These are phyloP conservation scores for Globisporangium carolinianum DNA, from an alignment of 352 stramenopile genomes.

Conservation along the genomic window DNA sequence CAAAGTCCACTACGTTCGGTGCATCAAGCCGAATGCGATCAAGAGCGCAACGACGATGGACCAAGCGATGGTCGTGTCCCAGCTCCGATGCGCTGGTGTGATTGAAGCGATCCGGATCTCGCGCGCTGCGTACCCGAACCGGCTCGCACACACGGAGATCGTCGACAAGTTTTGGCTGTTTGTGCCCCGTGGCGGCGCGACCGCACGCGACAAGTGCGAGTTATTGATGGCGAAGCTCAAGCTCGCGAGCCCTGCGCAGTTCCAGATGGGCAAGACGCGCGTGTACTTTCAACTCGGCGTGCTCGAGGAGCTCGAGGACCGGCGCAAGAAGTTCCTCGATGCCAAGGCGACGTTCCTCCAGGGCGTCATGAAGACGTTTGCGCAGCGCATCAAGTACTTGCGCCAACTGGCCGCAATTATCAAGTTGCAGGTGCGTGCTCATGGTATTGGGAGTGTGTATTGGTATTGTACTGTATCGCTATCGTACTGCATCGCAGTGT, in stretches of 20 bases:
- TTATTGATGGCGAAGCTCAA: slow-evolving; percentile 80
- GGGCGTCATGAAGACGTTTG: slow-evolving; percentile 74
- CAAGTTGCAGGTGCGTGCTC: slow-evolving; percentile 49
- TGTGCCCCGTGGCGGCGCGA: slow-evolving; percentile 52
- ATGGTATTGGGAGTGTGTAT: background rate
- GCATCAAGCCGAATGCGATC: slow-evolving; percentile 98
- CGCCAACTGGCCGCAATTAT: slow-evolving; percentile 71
- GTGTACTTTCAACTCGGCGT: slow-evolving; percentile 86
- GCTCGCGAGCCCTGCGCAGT: slow-evolving; percentile 59
- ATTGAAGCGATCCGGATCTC: slow-evolving; percentile 98
- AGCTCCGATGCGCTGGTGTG: slow-evolving; percentile 96
- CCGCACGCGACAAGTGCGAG: slow-evolving; percentile 56
- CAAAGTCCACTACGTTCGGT: slow-evolving; percentile 97
- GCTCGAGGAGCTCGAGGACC: slow-evolving; percentile 81
- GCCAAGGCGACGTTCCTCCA: slow-evolving; percentile 74
- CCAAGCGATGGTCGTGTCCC: slow-evolving; percentile 90
- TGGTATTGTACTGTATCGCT: no score
- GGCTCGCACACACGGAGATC: slow-evolving; percentile 87
- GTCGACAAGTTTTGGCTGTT: slow-evolving; percentile 83
- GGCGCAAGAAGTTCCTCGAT: slow-evolving; percentile 80
- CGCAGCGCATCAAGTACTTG: slow-evolving; percentile 67
- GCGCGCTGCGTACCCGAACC: slow-evolving; percentile 96
- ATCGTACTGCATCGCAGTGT: background rate
- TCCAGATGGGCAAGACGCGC: slow-evolving; percentile 82
- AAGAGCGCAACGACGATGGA: slow-evolving; percentile 91